Evolutionary conservation across 768 basidiomycete species (phyloP), one percentile per base, ranked within the genome.

Genomic region (Hygrocybe coccinea): DNA sequence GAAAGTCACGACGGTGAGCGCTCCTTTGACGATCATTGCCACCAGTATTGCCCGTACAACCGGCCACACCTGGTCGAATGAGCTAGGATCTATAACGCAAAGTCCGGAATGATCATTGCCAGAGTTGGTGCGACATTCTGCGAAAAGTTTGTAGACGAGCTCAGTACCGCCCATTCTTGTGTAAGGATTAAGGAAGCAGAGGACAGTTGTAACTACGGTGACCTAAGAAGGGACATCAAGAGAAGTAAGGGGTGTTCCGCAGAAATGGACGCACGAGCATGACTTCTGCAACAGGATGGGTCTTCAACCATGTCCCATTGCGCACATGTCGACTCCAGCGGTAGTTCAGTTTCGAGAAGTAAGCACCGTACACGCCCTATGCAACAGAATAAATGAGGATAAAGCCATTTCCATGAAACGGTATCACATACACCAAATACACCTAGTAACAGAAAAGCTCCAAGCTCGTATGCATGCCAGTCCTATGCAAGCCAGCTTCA

Each of bases 101-200:
- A 97, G 75, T 1, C 84, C 84, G 2, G 74, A 79, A 52, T 85
- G 80, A 15, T 74, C 77, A 60, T 84, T 77, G 5, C 71, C 64
- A 53, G 82, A 79, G 47, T 79, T 81, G 0, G 75, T 67, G 25
- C 76, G 78, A 63, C 95, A 99, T 72, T 97, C 95, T 0, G 88
- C 79, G 65, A 97, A 92, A 45, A 97, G 83, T 58, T 86, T 86
- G 66, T 91, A 93, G 52, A 99, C 89, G 21, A 97, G 85, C 64
- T 99, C 94, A 2, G 95, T 95, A 2, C 95, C 92, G 51, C 93
- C 87, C 89, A 97, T 95, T 36, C 88, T 84, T 5, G 91, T 88
- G 65, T 86, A 97, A 0, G 89, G 87, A 67, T 95, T 97, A 52
- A 90, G 71, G 74, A 94, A 95, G 60, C 87, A 88, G 43, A 95